These are phyloP conservation scores for Syzygium syzygioides DNA, from an alignment of 441 rosid species.

Conservation along the genomic window DNA sequence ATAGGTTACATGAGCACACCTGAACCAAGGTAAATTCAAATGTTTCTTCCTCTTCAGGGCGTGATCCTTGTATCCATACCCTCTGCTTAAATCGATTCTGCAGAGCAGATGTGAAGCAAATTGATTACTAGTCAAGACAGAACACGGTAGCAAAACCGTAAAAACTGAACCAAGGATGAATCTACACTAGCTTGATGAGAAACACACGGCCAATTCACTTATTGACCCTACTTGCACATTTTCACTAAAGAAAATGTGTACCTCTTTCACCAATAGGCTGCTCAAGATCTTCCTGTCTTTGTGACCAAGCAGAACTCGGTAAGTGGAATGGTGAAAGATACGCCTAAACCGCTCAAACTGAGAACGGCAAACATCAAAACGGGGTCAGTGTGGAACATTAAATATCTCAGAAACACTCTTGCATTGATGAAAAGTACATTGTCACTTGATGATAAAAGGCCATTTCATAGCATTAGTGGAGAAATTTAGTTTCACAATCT, in stretches of 20 bases:
- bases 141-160: not conserved
- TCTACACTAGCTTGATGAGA: not conserved
- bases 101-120: not conserved
- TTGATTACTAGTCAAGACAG: not conserved
- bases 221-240: not conserved
- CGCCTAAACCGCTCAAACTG: constrained; percentile 92
- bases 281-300: constrained; percentile 70
- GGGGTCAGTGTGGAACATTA: not conserved
- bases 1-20: constrained; percentile 32
- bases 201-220: not conserved
- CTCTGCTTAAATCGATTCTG: constrained; percentile 80
- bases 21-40: constrained; percentile 88
- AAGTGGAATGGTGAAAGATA: constrained; percentile 87
- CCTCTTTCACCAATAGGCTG: constrained; percentile 80
- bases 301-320: constrained; percentile 85
- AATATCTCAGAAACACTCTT: not conserved
- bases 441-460: not conserved
- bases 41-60: constrained; percentile 84
- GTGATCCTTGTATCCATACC: constrained; percentile 75
- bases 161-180: not conserved
- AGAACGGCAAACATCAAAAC: not conserved
- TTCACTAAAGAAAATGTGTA: constrained; percentile 10
- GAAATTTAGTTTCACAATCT: not conserved
- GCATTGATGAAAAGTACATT: not conserved
- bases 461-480: not conserved